phyloP scores from a whole-genome alignment of 2,329 filamentous ascomycete species.

The Colletotrichum musicola region DNA sequence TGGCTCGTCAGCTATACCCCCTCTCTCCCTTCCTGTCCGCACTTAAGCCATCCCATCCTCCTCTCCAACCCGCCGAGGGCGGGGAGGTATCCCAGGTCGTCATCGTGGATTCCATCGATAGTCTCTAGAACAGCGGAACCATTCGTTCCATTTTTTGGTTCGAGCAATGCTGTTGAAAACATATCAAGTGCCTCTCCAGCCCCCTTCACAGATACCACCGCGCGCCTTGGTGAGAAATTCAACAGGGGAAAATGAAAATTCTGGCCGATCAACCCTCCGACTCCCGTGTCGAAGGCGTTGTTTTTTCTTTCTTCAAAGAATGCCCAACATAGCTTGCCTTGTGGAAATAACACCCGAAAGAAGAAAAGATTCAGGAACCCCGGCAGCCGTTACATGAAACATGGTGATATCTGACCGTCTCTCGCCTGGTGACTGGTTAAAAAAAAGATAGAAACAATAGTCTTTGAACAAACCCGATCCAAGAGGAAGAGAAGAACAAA shows the following conservation, averaged over 20 bases:
- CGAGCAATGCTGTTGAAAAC: not conserved
- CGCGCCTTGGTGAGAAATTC: not conserved
- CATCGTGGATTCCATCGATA: not conserved
- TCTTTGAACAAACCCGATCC: not conserved
- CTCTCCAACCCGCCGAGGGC: not conserved
- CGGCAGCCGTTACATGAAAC: constrained; percentile 17
- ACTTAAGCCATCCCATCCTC: not conserved
- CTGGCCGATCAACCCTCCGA: not conserved
- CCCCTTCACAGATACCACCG: not conserved
- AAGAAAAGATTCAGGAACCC: not conserved
- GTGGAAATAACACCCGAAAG: not conserved
- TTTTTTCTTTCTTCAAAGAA: not conserved
- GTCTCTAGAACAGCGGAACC: not conserved
- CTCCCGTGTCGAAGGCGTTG: not conserved
- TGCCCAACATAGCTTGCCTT: not conserved
- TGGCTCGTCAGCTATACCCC: not conserved
- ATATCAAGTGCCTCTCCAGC: not conserved
- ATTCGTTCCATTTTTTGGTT: constrained; percentile 4
- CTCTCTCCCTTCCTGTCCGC: not conserved
- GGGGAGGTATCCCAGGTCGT: not conserved
- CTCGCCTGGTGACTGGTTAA: not conserved
- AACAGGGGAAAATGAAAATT: not conserved
- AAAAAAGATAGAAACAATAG: not conserved
- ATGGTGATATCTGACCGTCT: constrained; percentile 16
- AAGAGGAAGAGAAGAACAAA: not conserved